Conservation (phyloP, 2,329 filamentous ascomycete species). For the Colletotrichum sp. region DNA sequence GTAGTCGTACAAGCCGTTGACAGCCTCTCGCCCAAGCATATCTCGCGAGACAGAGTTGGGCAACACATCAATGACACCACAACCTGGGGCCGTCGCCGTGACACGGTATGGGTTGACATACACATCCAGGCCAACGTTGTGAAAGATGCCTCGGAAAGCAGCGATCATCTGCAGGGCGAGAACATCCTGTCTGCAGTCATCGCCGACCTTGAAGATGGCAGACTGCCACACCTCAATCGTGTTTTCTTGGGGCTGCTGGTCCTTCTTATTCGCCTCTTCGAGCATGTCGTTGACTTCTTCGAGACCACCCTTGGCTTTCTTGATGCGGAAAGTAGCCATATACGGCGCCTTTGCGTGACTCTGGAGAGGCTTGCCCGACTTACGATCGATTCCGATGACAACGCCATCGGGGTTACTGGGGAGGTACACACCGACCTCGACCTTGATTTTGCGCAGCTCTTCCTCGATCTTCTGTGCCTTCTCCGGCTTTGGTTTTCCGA, state of each 20-base stretch:
- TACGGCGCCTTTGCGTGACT: constrained; percentile 98
- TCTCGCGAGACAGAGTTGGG: constrained; percentile 98
- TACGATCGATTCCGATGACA: constrained; percentile 96
- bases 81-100: constrained; percentile 94
- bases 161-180: constrained; percentile 97
- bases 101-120: constrained; percentile 98
- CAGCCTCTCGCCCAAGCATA: constrained; percentile 97
- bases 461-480: constrained; percentile 99
- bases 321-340: constrained; percentile 98
- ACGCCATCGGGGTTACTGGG: constrained; percentile 97
- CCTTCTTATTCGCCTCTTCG: constrained; percentile 49
- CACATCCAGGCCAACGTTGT: constrained; percentile 91
- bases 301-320: constrained; percentile 70
- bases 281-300: constrained; percentile 59
- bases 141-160: constrained; percentile 96
- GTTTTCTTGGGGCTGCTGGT: constrained; percentile 42
- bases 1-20: constrained; percentile 98
- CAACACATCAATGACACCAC: constrained; percentile 96
- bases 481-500: constrained; percentile 90
- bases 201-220: constrained; percentile 99
- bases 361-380: constrained; percentile 95
- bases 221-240: constrained; percentile 98
- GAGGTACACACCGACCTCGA: constrained; percentile 96
- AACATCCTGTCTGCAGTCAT: constrained; percentile 97
- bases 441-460: constrained; percentile 94